These are phyloP conservation scores for Syzygium syzygioides DNA, from an alignment of 441 rosid species.

Conservation along the genomic window DNA sequence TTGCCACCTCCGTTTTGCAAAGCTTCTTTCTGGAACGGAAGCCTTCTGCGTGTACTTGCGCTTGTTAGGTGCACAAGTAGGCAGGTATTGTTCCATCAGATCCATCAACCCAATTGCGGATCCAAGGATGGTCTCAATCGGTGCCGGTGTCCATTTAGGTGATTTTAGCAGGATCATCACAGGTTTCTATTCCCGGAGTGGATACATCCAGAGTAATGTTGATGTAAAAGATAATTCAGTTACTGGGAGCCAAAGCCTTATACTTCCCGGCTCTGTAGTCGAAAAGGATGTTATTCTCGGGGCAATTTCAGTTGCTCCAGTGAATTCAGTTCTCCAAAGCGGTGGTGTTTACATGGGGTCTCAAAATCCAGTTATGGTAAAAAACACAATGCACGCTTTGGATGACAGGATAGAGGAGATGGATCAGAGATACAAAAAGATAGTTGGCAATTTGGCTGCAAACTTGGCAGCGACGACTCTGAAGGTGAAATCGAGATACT, in stretches of 20 bases:
- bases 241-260: slow-evolving; percentile 57
- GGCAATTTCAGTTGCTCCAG: slow-evolving; percentile 63
- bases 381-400: slow-evolving; percentile 56
- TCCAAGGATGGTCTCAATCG: slow-evolving; percentile 40
- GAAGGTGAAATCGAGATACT: slow-evolving; percentile 60
- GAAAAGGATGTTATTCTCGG: slow-evolving; percentile 55
- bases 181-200: slow-evolving; percentile 35
- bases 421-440: slow-evolving; percentile 60
- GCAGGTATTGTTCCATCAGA: slow-evolving; percentile 58
- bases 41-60: slow-evolving; percentile 56
- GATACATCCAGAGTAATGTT: slow-evolving; percentile 29
- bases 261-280: slow-evolving; percentile 50
- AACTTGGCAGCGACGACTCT: slow-evolving; percentile 58
- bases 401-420: slow-evolving; percentile 74
- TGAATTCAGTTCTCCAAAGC: slow-evolving; percentile 39
- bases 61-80: slow-evolving; percentile 48
- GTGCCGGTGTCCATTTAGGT: slow-evolving; percentile 64
- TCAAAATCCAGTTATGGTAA: slow-evolving; percentile 49
- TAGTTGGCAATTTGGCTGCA: slow-evolving; percentile 57
- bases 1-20: slow-evolving; percentile 61
- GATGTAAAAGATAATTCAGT: slow-evolving; percentile 56
- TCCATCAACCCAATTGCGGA: slow-evolving; percentile 61
- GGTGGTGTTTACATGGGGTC: slow-evolving; percentile 70
- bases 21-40: slow-evolving; percentile 66
- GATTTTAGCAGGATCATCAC: slow-evolving; percentile 56